Evolutionary conservation across 495 filamentous ascomycete genomes (phyloP).

Genomic region (Penicillium roqueforti): DNA sequence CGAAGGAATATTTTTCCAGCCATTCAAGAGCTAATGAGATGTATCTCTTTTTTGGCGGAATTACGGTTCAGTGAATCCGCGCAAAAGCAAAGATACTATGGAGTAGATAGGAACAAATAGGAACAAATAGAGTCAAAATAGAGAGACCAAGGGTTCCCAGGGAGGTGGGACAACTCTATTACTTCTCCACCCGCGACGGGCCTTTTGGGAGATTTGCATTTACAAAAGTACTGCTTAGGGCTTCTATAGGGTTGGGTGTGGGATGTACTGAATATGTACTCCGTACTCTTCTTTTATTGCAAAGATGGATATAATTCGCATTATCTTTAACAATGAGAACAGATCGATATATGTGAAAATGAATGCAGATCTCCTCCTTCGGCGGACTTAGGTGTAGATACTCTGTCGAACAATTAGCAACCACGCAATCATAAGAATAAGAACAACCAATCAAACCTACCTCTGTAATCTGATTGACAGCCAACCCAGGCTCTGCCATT

Average conservation of each 20-base stretch:
- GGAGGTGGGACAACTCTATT: conserved; percentile 25
- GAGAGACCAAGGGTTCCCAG: conserved; percentile 11
- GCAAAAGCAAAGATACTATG: neutral
- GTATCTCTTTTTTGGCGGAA: neutral
- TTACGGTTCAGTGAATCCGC: neutral
- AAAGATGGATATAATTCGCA: neutral
- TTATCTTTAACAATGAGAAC: neutral
- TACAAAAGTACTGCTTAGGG: conserved; percentile 9
- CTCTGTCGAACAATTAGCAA: conserved; percentile 28
- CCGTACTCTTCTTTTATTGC: neutral
- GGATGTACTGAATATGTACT: neutral
- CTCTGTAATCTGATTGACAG: conserved; percentile 70
- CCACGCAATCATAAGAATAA: neutral
- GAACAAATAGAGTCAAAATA: neutral
- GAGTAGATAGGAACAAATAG: neutral
- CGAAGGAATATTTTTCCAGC: neutral
- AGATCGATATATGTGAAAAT: neutral
- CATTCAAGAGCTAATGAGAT: neutral
- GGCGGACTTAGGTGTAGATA: conserved; percentile 37
- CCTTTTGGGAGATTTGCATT: neutral
- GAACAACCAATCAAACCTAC: conserved; percentile 21
- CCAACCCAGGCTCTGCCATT: conserved; percentile 86
- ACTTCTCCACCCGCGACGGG: conserved; percentile 10
- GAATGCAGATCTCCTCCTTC: neutral
- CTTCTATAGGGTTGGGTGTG: neutral